These are phyloP conservation scores for Vicia sativa DNA, from an alignment of 306 rosid species.

Conservation along the genomic window DNA sequence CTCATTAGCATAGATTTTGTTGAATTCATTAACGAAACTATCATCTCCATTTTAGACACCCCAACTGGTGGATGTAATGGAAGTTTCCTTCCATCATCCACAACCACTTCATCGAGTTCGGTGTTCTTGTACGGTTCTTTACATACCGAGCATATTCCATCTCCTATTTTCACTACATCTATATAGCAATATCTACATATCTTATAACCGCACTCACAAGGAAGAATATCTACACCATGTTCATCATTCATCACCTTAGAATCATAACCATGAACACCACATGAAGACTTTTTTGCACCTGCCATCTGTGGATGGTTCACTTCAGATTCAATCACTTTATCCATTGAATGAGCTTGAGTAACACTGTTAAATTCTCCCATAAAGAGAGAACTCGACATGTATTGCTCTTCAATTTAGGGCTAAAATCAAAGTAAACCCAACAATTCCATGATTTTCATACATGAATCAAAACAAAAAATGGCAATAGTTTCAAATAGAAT, in stretches of 20 bases:
- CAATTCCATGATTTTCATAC: no score
- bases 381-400: slow-evolving; percentile 83
- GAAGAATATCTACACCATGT: slow-evolving; percentile 81
- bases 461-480: no score
- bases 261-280: slow-evolving; percentile 92
- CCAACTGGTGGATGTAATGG: slow-evolving; percentile 71
- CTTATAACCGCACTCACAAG: slow-evolving; percentile 97
- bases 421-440: no score
- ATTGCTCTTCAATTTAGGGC: slow-evolving; percentile 94
- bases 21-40: slow-evolving; percentile 85
- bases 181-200: slow-evolving; percentile 91
- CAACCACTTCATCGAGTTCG: slow-evolving; percentile 75
- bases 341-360: slow-evolving; percentile 90
- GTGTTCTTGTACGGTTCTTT: slow-evolving; percentile 85
- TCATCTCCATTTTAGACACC: slow-evolving; percentile 86
- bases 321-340: slow-evolving; percentile 89
- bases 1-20: slow-evolving; percentile 78
- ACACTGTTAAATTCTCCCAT: slow-evolving; percentile 91
- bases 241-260: slow-evolving; percentile 88
- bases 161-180: slow-evolving; percentile 83
- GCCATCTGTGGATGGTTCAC: slow-evolving; percentile 97
- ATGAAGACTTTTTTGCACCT: slow-evolving; percentile 83
- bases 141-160: slow-evolving; percentile 85
- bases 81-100: slow-evolving; percentile 64
- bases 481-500: no score